Evolutionary conservation across 768 basidiomycete genomes (phyloP), one percentile per base, ranked within the genome.

Genomic region (Pisolithus sp.): DNA sequence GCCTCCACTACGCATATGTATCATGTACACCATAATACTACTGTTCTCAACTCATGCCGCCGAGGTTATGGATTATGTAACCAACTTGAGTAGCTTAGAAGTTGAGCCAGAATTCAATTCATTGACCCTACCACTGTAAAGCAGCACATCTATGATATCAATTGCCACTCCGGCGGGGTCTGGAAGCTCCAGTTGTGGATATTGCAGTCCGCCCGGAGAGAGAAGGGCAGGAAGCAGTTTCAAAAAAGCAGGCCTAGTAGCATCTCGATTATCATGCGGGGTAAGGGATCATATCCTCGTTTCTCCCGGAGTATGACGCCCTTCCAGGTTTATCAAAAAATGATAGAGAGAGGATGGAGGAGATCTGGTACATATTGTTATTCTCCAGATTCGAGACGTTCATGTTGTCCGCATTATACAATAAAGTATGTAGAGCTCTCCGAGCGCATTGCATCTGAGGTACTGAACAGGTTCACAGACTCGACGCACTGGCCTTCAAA

Each of bases 331-430:
- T 92, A 92, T 67, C 88, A 90, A 62, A 72, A 68, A 57, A 89
- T 92, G 87, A 83, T 91, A 56, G 83, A 91, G 68, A 76, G 83
- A 18, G 89, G 89, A 23, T 93, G 89, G 89, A 79, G 90, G 49
- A 78, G 90, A 54, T 88, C 87, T 50, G 89, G 89, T 69, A 74
- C 71, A 26, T 93, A 84, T 69, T 83, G 90, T 60, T 97, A 97
- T 68, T 91, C 89, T 56, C 93, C 93, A 4, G 83, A 94, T 66
- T 73, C 94, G 67, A 77, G 73, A 55, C 65, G 69, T 5, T 86
- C 92, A 9, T 97, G 95, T 64, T 98, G 95, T 64, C 91, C 94
- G 1, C 89, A 93, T 58, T 95, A 96, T 64, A 92, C 95, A 3
- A 97, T 97, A 66, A 89, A 81, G 92, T 88, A 59, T 50, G 73